Evolutionary conservation across 352 stramenopile species (phyloP), one percentile per base, ranked within the genome.

Genomic region (Pseudoperonospora humuli): DNA sequence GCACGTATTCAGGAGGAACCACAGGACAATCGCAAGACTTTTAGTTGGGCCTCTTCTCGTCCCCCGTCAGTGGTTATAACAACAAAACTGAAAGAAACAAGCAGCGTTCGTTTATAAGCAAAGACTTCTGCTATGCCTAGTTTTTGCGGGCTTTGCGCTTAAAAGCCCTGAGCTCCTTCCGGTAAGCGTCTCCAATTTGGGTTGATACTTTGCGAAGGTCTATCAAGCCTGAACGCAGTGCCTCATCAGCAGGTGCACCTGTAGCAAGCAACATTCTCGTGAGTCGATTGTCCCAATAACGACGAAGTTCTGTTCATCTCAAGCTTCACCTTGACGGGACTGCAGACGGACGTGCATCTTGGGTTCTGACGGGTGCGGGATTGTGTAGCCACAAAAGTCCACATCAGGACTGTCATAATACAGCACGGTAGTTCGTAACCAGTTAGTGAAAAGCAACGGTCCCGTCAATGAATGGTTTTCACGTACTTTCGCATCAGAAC

Each of bases 271-370:
- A 10, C 6, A 15, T 32, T 15, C 26, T 15, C 7, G 5, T 45
- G 6, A 39, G 42, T 21, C 14, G 46, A 23, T 10, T 21, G n/a
- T 34, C 3, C 28, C n/a, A 34, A 2, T 18, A 11, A 27, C 13
- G 29, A 5, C 3, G 34, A 3, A 17, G 8, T 25, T 13, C 37
- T 17, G 28, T 14, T 23, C 10, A 28, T 32, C n/a, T n/a, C n/a
- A n/a, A 15, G 26, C 20, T 40, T n/a, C 64, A 84, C 76, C 73
- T 61, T 75, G 57, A 31, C 69, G 71, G 7, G 80, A 94, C 64
- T 98, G 93, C 13, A 98, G 75, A 25, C 93, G 77, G 19, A 98
- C 60, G 61, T 98, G 90, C 61, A 98, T 94, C 45, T 96, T 90
- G 17, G 89, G 89, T 57, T 98, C 93, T 5, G 84, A 95, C 15